These are phyloP conservation scores for Coemansia sp. DNA, from an alignment of 192 early-diverging fungal species.

Conservation along the genomic window DNA sequence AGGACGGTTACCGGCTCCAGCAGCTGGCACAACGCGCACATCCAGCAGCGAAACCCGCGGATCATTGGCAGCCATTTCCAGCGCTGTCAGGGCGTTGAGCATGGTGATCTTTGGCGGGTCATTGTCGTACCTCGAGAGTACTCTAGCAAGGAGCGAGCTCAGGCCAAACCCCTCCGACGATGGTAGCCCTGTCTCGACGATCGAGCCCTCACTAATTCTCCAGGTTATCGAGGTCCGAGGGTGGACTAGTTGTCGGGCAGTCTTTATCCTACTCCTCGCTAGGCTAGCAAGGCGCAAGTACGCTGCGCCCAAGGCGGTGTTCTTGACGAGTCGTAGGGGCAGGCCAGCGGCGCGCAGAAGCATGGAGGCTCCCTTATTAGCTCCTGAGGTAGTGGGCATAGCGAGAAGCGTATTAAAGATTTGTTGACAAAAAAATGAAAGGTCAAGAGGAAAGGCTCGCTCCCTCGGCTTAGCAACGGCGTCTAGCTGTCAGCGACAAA, in stretches of 20 bases:
- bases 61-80: conserved; percentile 55
- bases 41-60: conserved; percentile 39
- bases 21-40: conserved; percentile 1
- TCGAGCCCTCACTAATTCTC: conserved; percentile 22
- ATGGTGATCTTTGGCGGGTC: conserved; percentile 18
- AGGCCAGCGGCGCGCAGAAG: conserved; percentile 1
- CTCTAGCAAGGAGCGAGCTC: background rate
- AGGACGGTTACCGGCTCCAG: background rate
- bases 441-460: background rate
- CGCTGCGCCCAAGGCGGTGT: conserved; percentile 2
- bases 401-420: background rate
- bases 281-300: background rate
- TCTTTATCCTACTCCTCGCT: background rate
- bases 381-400: background rate
- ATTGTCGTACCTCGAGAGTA: background rate
- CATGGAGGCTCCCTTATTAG: conserved; percentile 1
- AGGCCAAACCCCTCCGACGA: background rate
- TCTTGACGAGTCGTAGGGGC: conserved; percentile 24
- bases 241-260: background rate
- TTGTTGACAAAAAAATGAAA: background rate
- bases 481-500: background rate
- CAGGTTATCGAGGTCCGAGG: conserved; percentile 19
- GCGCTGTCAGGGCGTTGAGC: conserved; percentile 42
- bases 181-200: conserved; percentile 14
- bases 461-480: background rate